Conservation (phyloP, 2,329 filamentous ascomycete species). For the Cryphonectria naterciae region DNA sequence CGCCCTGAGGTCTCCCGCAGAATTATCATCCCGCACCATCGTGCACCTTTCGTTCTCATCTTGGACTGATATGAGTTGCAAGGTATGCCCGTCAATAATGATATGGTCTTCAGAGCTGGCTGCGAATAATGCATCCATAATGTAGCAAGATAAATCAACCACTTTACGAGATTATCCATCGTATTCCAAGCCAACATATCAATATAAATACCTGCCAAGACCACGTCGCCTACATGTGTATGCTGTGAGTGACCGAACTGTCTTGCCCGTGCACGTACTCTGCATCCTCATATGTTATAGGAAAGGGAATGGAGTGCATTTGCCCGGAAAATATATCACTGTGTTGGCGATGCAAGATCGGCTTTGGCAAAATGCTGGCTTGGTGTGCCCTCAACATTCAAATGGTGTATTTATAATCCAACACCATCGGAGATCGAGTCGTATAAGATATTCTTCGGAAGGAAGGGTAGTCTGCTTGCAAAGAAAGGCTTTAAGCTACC, state of each 20-base stretch:
- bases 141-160: slow-evolving; percentile 63
- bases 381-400: not conserved
- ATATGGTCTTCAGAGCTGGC: slow-evolving; percentile 46
- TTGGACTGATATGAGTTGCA: slow-evolving; percentile 22
- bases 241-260: not conserved
- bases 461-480: not conserved
- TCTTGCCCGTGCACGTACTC: not conserved
- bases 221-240: not conserved
- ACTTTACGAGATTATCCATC: slow-evolving; percentile 33
- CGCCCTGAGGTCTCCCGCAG: too few species aligned
- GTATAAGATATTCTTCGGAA: not conserved
- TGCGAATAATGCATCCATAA: slow-evolving; percentile 61
- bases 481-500: not conserved
- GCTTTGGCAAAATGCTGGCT: not conserved
- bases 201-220: not conserved
- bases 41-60: slow-evolving; percentile 12
- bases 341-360: not conserved
- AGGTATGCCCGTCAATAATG: not conserved
- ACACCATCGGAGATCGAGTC: not conserved
- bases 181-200: too few species aligned
- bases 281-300: not conserved
- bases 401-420: not conserved
- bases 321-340: slow-evolving; percentile 68
- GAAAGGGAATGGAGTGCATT: not conserved
- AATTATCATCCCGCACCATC: not conserved